Percentiles rank a stretch among this genome's conserved stretches.
phyloP scores from a whole-genome alignment of 1,139 yeast species.

The Yamadazyma siamensis region DNA sequence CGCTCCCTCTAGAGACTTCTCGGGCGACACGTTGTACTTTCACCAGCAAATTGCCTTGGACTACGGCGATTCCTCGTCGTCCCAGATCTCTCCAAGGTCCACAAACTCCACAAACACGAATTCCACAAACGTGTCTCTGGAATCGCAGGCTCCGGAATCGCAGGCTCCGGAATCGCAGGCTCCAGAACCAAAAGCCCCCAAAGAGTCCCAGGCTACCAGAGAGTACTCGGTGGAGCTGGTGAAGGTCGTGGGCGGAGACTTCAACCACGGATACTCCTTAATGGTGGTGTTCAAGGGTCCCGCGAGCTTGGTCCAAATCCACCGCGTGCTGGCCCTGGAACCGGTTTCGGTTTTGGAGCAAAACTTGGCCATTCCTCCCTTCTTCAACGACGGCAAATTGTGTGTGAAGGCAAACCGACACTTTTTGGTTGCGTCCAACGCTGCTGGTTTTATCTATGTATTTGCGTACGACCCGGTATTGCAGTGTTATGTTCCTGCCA shows the following conservation, averaged over 20 bases:
- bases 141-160: too few relatives aligned
- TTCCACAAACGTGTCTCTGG: neutral
- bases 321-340: neutral
- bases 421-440: slow-evolving; percentile 22
- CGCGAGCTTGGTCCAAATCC: slow-evolving; percentile 2
- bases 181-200: too few relatives aligned
- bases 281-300: slow-evolving; percentile 4
- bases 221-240: too few relatives aligned
- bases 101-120: too few relatives aligned
- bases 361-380: slow-evolving; percentile 10
- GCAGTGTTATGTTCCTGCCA: slow-evolving; percentile 14
- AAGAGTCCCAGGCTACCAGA: neutral
- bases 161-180: too few relatives aligned
- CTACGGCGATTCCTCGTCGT: neutral
- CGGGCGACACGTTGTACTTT: slow-evolving; percentile 35
- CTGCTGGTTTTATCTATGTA: slow-evolving; percentile 23
- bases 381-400: slow-evolving; percentile 8
- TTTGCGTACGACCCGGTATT: slow-evolving; percentile 10
- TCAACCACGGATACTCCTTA: slow-evolving; percentile 4
- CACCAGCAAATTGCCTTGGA: slow-evolving; percentile 14
- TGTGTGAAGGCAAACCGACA: slow-evolving; percentile 20
- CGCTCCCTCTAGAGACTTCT: slow-evolving; percentile 9
- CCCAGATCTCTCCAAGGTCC: neutral
- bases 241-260: too few relatives aligned
- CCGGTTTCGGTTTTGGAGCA: slow-evolving; percentile 3